A percentile compares a stretch with the other conserved stretches of the same genome.
Evolutionary conservation across 495 filamentous ascomycete species (phyloP).

Genomic region (Trypethelium eluteriae): DNA sequence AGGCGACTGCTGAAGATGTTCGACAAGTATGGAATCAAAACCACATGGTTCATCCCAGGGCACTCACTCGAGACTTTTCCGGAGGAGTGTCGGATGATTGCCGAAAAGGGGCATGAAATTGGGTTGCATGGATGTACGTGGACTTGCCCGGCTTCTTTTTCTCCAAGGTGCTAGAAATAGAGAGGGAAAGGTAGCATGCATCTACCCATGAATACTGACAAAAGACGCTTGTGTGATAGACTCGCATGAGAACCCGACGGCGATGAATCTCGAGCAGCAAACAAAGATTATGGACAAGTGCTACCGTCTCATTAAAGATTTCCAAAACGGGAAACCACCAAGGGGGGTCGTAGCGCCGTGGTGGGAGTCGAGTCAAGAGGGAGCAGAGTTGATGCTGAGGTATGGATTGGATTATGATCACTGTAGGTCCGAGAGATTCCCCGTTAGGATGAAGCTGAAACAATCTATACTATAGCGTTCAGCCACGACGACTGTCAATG

Average conservation of each 20-base stretch:
- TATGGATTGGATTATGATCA: slow-evolving; percentile 41
- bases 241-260: slow-evolving; percentile 65
- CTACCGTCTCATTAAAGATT: slow-evolving; percentile 61
- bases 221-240: slow-evolving; percentile 27
- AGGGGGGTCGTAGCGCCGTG: slow-evolving; percentile 53
- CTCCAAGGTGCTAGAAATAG: not conserved
- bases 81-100: slow-evolving; percentile 62
- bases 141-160: not conserved
- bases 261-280: slow-evolving; percentile 69
- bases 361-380: slow-evolving; percentile 47
- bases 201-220: not conserved
- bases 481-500: slow-evolving; percentile 50
- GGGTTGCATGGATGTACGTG: slow-evolving; percentile 42
- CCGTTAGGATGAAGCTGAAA: not conserved
- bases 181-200: not conserved
- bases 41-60: slow-evolving; percentile 77
- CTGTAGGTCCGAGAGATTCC: slow-evolving; percentile 27
- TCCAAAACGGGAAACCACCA: slow-evolving; percentile 64
- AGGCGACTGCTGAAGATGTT: slow-evolving; percentile 66
- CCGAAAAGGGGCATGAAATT: slow-evolving; percentile 73
- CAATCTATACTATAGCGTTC: slow-evolving; percentile 38
- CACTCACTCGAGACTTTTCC: slow-evolving; percentile 75
- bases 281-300: slow-evolving; percentile 69
- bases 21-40: slow-evolving; percentile 72
- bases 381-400: slow-evolving; percentile 41